These are phyloP conservation scores for Teratosphaeriaceae sp. DNA, from an alignment of 2,329 filamentous ascomycete genomes.

Conservation along the genomic window DNA sequence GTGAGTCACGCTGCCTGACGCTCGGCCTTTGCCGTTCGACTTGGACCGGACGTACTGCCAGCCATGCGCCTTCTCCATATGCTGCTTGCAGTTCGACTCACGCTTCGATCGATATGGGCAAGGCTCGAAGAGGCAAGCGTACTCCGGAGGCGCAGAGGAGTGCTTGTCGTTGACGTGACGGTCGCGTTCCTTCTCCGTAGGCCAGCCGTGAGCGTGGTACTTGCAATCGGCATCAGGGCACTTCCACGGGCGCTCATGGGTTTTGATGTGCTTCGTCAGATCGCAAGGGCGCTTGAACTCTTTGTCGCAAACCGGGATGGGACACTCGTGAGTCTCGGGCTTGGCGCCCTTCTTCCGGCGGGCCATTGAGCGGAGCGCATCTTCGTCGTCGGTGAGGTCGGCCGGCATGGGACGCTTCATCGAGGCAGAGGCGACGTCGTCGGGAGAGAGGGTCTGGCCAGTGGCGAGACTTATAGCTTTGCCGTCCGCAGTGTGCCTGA, in stretches of 20 bases:
- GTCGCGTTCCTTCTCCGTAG: slow-evolving; percentile 95
- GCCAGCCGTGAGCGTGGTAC: slow-evolving; percentile 85
- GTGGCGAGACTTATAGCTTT: slow-evolving; percentile 67
- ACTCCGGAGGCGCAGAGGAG: slow-evolving; percentile 70
- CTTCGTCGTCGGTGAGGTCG: slow-evolving; percentile 69
- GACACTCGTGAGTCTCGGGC: slow-evolving; percentile 37
- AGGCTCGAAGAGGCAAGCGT: slow-evolving; percentile 71
- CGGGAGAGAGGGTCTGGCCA: slow-evolving; percentile 42
- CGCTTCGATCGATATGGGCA: slow-evolving; percentile 95
- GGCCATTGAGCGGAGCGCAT: slow-evolving; percentile 87
- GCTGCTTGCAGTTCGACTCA: slow-evolving; percentile 94
- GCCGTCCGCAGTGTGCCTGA: slow-evolving; percentile 67
- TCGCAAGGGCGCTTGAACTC: slow-evolving; percentile 97
- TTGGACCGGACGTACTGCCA: slow-evolving; percentile 91
- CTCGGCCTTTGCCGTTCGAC: slow-evolving; percentile 69
- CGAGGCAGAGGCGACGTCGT: slow-evolving; percentile 50
- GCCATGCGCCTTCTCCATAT: slow-evolving; percentile 95
- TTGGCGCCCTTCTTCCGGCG: slow-evolving; percentile 84
- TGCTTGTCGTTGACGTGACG: slow-evolving; percentile 97
- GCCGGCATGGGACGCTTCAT: slow-evolving; percentile 47
- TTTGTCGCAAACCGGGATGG: slow-evolving; percentile 70
- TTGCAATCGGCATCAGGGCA: slow-evolving; percentile 78
- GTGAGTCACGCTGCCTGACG: slow-evolving; percentile 43
- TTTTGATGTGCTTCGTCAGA: slow-evolving; percentile 96
- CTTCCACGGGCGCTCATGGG: slow-evolving; percentile 94